Percentiles rank a stretch among this genome's conserved stretches.
Conservation (phyloP, 345 rosid genomes). For the Salix koriyanagi region DNA sequence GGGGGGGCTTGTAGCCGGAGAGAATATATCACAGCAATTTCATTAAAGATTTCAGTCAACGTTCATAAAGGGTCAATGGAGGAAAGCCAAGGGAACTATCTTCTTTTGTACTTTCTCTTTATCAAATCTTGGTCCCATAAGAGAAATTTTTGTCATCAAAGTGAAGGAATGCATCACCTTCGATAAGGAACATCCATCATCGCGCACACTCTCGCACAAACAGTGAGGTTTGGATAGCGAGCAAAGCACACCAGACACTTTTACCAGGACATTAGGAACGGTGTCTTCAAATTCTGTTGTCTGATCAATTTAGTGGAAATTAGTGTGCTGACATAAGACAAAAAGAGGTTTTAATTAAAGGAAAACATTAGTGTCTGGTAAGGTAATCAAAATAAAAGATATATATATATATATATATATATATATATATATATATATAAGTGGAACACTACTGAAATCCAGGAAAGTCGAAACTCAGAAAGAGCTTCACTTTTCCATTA, state of each 20-base stretch:
- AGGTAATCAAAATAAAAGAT: not conserved
- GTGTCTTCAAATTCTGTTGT: not conserved
- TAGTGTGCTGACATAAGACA: not conserved
- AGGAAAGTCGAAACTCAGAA: not conserved
- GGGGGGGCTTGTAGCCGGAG: conserved; percentile 1
- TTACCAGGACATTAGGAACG: not conserved
- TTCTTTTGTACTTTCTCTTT: conserved; percentile 5
- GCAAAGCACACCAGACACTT: not conserved
- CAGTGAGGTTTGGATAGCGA: not conserved
- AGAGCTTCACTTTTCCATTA: not conserved
- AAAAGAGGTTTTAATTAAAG: not conserved
- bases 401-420: not conserved
- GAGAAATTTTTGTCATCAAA: not conserved
- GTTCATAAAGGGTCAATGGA: conserved; percentile 2
- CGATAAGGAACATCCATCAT: not conserved
- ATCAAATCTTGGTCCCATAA: not conserved
- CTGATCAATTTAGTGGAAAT: not conserved
- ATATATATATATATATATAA: not conserved
- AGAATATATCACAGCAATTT: not conserved
- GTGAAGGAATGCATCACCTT: not conserved
- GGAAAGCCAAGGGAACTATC: not conserved
- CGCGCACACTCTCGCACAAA: not conserved
- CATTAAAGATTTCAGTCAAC: not conserved
- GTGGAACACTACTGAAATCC: not conserved
- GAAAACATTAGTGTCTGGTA: conserved; percentile 2